Conservation (phyloP, 192 early-diverging fungal species). For the Coemansia sp. region DNA sequence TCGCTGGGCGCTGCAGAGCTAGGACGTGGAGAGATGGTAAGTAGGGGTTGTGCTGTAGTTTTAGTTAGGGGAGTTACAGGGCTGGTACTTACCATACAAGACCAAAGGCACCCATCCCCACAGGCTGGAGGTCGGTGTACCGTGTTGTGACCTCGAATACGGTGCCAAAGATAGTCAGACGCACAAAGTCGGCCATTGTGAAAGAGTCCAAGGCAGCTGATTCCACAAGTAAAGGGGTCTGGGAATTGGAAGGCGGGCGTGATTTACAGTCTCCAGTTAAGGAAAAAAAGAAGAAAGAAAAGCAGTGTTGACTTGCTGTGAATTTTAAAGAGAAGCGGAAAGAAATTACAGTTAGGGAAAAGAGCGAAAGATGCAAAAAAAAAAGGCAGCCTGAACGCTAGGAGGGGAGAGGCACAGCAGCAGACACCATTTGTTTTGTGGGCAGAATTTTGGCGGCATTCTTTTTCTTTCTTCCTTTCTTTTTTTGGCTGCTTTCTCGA, state of each 20-base stretch:
- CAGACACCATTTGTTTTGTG: no score
- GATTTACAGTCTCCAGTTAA: neutral
- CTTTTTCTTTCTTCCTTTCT: no score
- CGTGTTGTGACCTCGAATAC: constrained; percentile 80
- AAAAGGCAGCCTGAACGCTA: no score
- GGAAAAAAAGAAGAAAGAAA: constrained; percentile 2
- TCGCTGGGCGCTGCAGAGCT: neutral
- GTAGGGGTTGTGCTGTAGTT: neutral
- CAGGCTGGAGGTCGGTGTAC: constrained; percentile 89
- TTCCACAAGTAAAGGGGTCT: neutral
- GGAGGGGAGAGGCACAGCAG: no score
- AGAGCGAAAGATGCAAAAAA: neutral
- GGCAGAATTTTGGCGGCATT: no score
- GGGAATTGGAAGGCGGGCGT: neutral
- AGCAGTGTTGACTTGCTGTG: neutral
- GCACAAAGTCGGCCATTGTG: constrained; percentile 68
- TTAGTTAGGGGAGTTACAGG: neutral
- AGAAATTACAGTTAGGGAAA: neutral
- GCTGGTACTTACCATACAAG: constrained; percentile 81
- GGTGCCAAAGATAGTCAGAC: constrained; percentile 79
- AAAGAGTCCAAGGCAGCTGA: neutral
- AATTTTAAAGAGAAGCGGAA: neutral
- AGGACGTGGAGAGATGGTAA: neutral
- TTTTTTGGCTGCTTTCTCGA: no score
- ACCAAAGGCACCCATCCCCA: constrained; percentile 98